phyloP scores from a whole-genome alignment of 352 stramenopile genomes.

The Globisporangium barbulae region DNA sequence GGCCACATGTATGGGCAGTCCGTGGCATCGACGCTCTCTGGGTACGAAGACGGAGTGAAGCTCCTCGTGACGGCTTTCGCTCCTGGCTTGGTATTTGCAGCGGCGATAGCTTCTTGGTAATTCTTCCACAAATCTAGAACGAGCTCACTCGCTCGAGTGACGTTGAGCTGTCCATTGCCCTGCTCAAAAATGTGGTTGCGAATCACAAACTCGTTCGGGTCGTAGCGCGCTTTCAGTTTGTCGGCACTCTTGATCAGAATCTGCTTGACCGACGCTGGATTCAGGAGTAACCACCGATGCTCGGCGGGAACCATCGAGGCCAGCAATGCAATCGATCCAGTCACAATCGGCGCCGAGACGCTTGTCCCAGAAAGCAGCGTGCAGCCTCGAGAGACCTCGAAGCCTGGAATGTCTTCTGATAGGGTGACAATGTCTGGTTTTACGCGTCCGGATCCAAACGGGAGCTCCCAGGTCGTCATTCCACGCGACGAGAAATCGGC shows the following conservation, averaged over 20 bases:
- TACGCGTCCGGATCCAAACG: conserved; percentile 74
- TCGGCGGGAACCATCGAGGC: conserved; percentile 62
- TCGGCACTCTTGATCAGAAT: conserved; percentile 60
- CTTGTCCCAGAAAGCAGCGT: conserved; percentile 78
- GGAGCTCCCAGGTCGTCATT: conserved; percentile 85
- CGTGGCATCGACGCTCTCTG: conserved; percentile 60
- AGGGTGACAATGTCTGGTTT: conserved; percentile 85
- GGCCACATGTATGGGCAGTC: conserved; percentile 88
- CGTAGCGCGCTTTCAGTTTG: conserved; percentile 28
- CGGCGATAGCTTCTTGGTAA: conserved; percentile 24
- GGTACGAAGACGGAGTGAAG: conserved; percentile 46
- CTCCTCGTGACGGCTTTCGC: conserved; percentile 1
- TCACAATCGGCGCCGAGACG: conserved; percentile 80
- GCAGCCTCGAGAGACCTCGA: conserved; percentile 47
- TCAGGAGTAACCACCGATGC: conserved; percentile 52
- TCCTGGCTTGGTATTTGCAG: conserved; percentile 1
- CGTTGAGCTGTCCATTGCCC: conserved; percentile 69
- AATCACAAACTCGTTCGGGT: conserved; percentile 36
- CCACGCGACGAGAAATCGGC: conserved; percentile 79
- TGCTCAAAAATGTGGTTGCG: conserved; percentile 87
- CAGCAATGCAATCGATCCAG: conserved; percentile 69
- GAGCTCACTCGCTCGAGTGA: conserved; percentile 49
- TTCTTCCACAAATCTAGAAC: conserved; percentile 38
- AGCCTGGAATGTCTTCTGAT: conserved; percentile 60
- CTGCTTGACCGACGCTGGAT: conserved; percentile 69